Evolutionary conservation across 495 filamentous ascomycete genomes (phyloP).

Genomic region (Penicillium coprophilum): DNA sequence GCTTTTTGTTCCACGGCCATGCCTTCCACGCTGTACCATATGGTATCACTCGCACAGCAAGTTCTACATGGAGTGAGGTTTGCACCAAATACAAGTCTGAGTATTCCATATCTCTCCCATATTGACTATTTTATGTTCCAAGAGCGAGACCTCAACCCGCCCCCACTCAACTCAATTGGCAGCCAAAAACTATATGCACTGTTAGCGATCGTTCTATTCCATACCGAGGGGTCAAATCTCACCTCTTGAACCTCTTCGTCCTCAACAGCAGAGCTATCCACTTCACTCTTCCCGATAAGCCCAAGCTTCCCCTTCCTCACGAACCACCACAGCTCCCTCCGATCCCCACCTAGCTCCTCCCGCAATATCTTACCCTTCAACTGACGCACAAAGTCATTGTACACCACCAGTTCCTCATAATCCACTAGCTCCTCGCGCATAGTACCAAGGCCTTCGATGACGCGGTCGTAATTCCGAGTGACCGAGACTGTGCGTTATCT

Average conservation of each 20-base stretch:
- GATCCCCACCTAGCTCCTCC: slow-evolving; percentile 76
- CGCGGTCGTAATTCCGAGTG: slow-evolving; percentile 72
- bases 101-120: neutral
- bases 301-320: slow-evolving; percentile 67
- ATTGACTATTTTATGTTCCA: neutral
- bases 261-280: slow-evolving; percentile 60
- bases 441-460: slow-evolving; percentile 71
- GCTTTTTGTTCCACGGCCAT: neutral
- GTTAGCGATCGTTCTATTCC: slow-evolving; percentile 14
- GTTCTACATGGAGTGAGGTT: neutral
- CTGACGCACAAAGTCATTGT: slow-evolving; percentile 69
- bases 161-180: slow-evolving; percentile 18
- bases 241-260: slow-evolving; percentile 68
- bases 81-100: neutral
- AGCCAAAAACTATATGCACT: slow-evolving; percentile 31
- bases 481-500: slow-evolving; percentile 70
- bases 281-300: slow-evolving; percentile 64
- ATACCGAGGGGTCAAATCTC: slow-evolving; percentile 9
- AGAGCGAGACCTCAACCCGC: neutral
- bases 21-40: neutral
- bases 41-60: neutral
- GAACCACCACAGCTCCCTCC: slow-evolving; percentile 79
- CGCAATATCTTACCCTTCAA: slow-evolving; percentile 71
- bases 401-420: slow-evolving; percentile 72
- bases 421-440: slow-evolving; percentile 75